phyloP scores from a whole-genome alignment of 495 filamentous ascomycete species.

The Penicillium paradoxum region DNA sequence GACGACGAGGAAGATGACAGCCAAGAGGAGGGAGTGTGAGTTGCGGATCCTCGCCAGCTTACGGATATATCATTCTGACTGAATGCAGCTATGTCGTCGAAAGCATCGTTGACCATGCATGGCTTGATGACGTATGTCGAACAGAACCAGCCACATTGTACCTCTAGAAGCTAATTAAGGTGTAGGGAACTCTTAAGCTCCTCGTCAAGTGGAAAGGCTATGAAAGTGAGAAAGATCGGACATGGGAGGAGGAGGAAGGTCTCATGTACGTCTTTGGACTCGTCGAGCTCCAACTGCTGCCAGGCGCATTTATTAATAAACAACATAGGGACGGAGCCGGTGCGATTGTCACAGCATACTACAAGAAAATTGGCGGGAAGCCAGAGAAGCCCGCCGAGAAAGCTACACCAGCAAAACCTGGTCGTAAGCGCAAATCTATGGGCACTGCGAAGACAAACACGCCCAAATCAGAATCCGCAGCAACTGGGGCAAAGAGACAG shows the following conservation, averaged over 20 bases:
- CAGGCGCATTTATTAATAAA: slow-evolving; percentile 9
- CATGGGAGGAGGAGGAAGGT: slow-evolving; percentile 58
- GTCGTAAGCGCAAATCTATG: slow-evolving; percentile 38
- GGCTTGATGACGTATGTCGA: slow-evolving; percentile 30
- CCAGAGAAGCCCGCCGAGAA: slow-evolving; percentile 32
- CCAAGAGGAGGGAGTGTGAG: slow-evolving; percentile 41
- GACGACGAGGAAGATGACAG: slow-evolving; percentile 38
- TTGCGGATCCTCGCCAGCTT: background rate
- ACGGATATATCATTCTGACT: slow-evolving; percentile 25
- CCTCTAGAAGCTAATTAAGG: slow-evolving; percentile 13
- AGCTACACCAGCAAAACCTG: slow-evolving; percentile 15
- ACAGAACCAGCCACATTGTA: background rate
- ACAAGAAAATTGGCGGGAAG: slow-evolving; percentile 50
- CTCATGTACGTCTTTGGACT: slow-evolving; percentile 34
- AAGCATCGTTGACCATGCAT: slow-evolving; percentile 48
- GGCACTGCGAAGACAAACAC: slow-evolving; percentile 26
- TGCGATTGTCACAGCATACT: slow-evolving; percentile 54
- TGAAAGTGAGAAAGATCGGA: slow-evolving; percentile 47
- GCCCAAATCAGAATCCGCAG: slow-evolving; percentile 8
- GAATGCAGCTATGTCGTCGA: slow-evolving; percentile 55
- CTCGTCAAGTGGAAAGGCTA: slow-evolving; percentile 64
- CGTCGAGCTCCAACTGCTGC: background rate
- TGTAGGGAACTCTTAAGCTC: slow-evolving; percentile 40
- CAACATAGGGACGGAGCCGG: slow-evolving; percentile 43
- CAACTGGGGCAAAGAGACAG: slow-evolving; percentile 22